Evolutionary conservation across 257 asterid species (phyloP), one percentile per base, ranked within the genome.

Genomic region (Solanum pennellii): DNA sequence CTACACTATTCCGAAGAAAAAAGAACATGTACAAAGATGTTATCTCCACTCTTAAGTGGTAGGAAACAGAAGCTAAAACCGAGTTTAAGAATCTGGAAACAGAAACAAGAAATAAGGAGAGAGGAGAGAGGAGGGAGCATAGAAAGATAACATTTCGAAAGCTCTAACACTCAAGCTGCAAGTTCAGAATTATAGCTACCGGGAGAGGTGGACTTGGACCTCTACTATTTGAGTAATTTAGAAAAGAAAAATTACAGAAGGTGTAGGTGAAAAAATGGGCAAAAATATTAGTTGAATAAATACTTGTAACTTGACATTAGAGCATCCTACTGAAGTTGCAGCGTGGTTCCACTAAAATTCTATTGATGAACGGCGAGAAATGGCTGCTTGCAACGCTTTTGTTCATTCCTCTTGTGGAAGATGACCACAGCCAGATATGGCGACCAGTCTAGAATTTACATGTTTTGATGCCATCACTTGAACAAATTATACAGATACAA

Each of bases 341-440:
- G 85, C 94, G 97, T 82, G 93, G 89, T 90, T 87, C 92, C 86
- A 72, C 49, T 86, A 94, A 84, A 83, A 97, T 90, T 90, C 94
- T 90, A 66, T 91, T 89, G 82, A 95, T 93, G 93, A 97, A 95
- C 16, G 98, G 97, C 15, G 92, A 18, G 65, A 89, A 74, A 97
- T 91, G 85, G 98, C 98, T n/a, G 96, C 98, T 86, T 95, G 95
- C 92, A 95, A 92, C 71, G 98, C 98, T 93, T 93, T 97, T 25
- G 98, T 96, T 76, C 99, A 97, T 90, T 97, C 99, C 94, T 95
- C 99, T 4, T 94, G 99, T 18, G 99, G 99, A 88, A 96, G 98
- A 93, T 95, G 99, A 85, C 98, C 99, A 87, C 99, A 97, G 86
- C 98, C 98, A 73, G 98, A 93, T 93, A 97, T 93, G 77, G 98